These are phyloP conservation scores for Curvularia verruculosa DNA, from an alignment of 2,329 filamentous ascomycete species.

Conservation along the genomic window DNA sequence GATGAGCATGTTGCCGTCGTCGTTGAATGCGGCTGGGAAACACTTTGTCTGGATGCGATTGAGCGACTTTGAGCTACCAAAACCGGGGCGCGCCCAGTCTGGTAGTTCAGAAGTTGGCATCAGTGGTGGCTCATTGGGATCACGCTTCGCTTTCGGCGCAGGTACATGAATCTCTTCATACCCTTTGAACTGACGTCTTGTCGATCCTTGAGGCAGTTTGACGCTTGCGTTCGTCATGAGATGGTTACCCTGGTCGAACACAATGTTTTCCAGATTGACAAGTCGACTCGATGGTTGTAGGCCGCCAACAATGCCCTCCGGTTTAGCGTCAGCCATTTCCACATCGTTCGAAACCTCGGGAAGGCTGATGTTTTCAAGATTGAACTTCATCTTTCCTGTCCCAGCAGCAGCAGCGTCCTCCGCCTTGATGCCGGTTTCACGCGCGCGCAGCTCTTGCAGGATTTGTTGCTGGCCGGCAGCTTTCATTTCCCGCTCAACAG, in stretches of 20 bases:
- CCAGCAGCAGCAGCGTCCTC: constrained; percentile 64
- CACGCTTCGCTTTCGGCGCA: constrained; percentile 83
- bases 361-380: constrained; percentile 85
- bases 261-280: constrained; percentile 92
- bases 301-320: constrained; percentile 71
- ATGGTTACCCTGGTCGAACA: constrained; percentile 98
- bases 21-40: constrained; percentile 86
- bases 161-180: constrained; percentile 99
- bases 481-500: constrained; percentile 88
- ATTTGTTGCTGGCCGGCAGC: constrained; percentile 87
- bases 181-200: constrained; percentile 93
- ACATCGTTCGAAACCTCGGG: constrained; percentile 61
- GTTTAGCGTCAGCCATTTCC: constrained; percentile 49
- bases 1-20: constrained; percentile 96
- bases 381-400: constrained; percentile 78
- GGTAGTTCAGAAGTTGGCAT: constrained; percentile 88
- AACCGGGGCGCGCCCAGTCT: constrained; percentile 87
- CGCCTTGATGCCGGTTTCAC: constrained; percentile 64
- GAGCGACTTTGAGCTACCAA: constrained; percentile 82
- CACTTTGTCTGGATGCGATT: constrained; percentile 97
- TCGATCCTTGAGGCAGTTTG: constrained; percentile 89
- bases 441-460: constrained; percentile 83
- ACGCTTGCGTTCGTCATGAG: constrained; percentile 99
- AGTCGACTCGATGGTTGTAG: constrained; percentile 85
- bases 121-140: constrained; percentile 74